A percentile compares a stretch with the other conserved stretches of the same genome.
Conservation (phyloP, 345 rosid genomes). For the Alliaria petiolata region DNA sequence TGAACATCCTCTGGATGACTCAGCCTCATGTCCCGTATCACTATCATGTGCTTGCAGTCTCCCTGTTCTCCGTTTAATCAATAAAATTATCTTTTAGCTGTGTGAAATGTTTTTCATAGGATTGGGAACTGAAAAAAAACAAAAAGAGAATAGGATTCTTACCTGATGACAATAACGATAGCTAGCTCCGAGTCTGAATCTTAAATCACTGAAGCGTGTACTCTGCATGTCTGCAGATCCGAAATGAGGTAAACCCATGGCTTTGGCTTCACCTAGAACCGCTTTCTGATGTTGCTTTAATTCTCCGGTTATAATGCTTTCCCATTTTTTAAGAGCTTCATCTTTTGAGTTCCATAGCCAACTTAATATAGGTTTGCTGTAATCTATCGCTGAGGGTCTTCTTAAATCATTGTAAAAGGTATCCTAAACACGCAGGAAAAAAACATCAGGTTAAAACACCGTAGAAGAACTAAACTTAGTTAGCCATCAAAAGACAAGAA, state of each 20-base stretch:
- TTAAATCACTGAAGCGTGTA: conserved; percentile 59
- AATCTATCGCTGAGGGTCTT: conserved; percentile 54
- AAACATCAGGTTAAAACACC: neutral
- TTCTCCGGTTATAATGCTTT: conserved; percentile 55
- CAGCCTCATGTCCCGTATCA: conserved; percentile 82
- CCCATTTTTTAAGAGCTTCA: conserved; percentile 72
- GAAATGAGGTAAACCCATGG: conserved; percentile 52
- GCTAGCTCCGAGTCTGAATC: conserved; percentile 77
- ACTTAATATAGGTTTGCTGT: conserved; percentile 65
- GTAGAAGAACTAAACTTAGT: neutral
- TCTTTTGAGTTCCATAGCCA: conserved; percentile 75
- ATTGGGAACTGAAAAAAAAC: neutral
- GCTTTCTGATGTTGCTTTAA: conserved; percentile 51
- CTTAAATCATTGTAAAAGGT: conserved; percentile 76
- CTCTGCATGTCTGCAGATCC: conserved; percentile 55
- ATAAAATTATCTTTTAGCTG: neutral
- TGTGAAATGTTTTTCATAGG: neutral
- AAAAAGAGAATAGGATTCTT: neutral
- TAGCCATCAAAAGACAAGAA: neutral
- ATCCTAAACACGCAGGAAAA: conserved; percentile 44
- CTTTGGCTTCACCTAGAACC: conserved; percentile 37
- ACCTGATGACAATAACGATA: conserved; percentile 95
- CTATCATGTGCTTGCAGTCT: conserved; percentile 77
- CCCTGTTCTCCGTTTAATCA: conserved; percentile 46
- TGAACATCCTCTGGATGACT: conserved; percentile 70